These are phyloP conservation scores for Suillus clintonianus DNA, from an alignment of 768 basidiomycete genomes.

Conservation along the genomic window DNA sequence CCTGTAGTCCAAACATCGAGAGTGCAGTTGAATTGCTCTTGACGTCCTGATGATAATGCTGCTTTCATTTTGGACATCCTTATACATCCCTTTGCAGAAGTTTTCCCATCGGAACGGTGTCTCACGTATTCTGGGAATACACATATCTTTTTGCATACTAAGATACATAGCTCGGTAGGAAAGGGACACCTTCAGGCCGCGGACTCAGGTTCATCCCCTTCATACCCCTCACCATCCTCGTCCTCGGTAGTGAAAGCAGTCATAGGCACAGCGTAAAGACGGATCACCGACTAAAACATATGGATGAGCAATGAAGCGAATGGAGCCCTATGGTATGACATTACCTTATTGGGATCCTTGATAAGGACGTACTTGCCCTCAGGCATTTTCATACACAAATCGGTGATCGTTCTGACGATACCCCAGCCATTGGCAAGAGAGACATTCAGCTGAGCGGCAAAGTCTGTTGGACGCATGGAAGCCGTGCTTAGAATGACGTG, in stretches of 20 bases:
- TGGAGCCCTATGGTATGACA: conserved; percentile 16
- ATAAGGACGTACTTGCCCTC: conserved; percentile 98
- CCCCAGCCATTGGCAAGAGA: conserved; percentile 98
- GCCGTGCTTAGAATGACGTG: conserved; percentile 96
- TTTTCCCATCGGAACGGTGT: not conserved
- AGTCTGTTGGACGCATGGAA: conserved; percentile 92
- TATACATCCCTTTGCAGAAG: not conserved
- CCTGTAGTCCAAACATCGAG: conserved; percentile 70
- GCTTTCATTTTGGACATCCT: not conserved
- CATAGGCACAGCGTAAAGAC: conserved; percentile 89
- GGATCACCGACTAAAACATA: conserved; percentile 77
- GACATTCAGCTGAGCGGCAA: conserved; percentile 93
- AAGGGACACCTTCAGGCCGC: conserved; percentile 22
- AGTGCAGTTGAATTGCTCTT: conserved; percentile 81
- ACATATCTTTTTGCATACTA: not conserved
- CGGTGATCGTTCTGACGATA: conserved; percentile 92
- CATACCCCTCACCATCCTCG: conserved; percentile 54
- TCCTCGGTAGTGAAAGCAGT: conserved; percentile 85
- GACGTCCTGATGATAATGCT: conserved; percentile 41
- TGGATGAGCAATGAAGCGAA: conserved; percentile 5
- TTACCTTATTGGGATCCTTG: conserved; percentile 96
- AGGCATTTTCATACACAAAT: conserved; percentile 93
- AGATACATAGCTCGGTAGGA: not conserved
- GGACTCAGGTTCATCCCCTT: conserved; percentile 44
- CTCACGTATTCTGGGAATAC: not conserved